Base-by-base conservation (phyloP, 2,329 filamentous ascomycete species). In the Fusarium coicis region DNA sequence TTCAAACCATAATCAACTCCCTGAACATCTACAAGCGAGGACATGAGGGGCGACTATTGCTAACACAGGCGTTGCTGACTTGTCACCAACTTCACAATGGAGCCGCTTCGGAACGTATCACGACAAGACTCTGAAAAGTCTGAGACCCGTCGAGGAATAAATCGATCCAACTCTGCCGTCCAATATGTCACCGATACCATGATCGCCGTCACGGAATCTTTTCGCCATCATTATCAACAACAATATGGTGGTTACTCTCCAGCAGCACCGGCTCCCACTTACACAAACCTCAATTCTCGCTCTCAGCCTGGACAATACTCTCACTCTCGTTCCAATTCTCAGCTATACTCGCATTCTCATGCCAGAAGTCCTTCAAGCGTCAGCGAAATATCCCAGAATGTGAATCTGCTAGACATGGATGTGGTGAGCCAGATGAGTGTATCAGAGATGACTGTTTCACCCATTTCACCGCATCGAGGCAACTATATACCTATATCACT, bases 141-240 rank as follows among this genome's bases (percentile, higher is more conserved):
- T 18, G 72, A 77, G 47, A 61, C 64, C 44, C 63, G 55, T 54
- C 74, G 68, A 43, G 64, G 76, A 52, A 68, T 59, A 23, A 58
- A 60, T 21, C 68, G 67, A 50, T 60, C 50, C 28, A 68, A 70
- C 60, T 66, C 66, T 44, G 68, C 74, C 28, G 37, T 74, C 39
- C 75, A 76, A 40, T 67, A 74, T 66, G 74, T 65, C 40, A 59
- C 75, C 37, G 72, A 75, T 44, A 74, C 72, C 23, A 76, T 78
- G 75, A 74, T 78, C 43, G 76, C 76, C 19, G 74, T 75, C 28
- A 78, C 76, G 5, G 76, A 78, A 47, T 77, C 76, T 23, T 78
- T 75, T 49, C 74, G 74, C 15, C 70, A 75, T 56, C 76, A 75
- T 30, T 76, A 76, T 54, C 74, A 68, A 19, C 62, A 70, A 44